Conservation (phyloP, 192 early-diverging fungal genomes). For the Backusella tarrabulga region DNA sequence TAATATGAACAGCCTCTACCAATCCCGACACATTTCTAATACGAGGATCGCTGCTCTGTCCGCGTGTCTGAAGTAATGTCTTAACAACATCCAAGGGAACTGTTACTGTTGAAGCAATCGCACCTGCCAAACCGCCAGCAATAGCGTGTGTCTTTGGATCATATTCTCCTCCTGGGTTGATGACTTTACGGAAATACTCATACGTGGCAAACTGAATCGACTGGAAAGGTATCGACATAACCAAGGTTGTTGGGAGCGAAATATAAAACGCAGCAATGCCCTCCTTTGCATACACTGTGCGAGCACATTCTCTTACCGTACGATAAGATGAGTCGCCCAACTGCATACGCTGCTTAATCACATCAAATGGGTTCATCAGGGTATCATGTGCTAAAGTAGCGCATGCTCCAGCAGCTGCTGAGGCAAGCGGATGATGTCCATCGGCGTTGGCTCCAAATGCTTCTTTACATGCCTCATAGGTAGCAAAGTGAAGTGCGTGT, state of each 20-base stretch:
- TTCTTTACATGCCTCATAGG: slow-evolving; percentile 89
- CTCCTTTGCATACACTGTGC: slow-evolving; percentile 67
- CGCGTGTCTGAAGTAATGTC: slow-evolving; percentile 90
- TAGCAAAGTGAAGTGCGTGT: slow-evolving; percentile 93
- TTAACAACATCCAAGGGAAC: slow-evolving; percentile 94
- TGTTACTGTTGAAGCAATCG: slow-evolving; percentile 79
- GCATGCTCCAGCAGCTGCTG: slow-evolving; percentile 82
- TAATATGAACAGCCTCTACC: slow-evolving; percentile 64
- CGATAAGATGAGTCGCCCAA: slow-evolving; percentile 69
- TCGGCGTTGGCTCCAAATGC: slow-evolving; percentile 56
- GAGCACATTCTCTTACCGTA: slow-evolving; percentile 68
- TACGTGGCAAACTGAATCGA: slow-evolving; percentile 91
- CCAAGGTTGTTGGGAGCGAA: slow-evolving; percentile 90
- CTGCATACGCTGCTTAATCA: slow-evolving; percentile 97
- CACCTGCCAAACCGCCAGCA: slow-evolving; percentile 88
- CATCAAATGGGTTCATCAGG: slow-evolving; percentile 96
- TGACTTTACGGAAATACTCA: slow-evolving; percentile 78
- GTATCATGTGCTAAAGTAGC: slow-evolving; percentile 87
- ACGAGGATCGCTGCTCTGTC: slow-evolving; percentile 62
- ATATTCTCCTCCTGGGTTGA: slow-evolving; percentile 81
- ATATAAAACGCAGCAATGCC: slow-evolving; percentile 88
- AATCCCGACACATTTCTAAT: slow-evolving; percentile 74
- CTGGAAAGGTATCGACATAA: slow-evolving; percentile 96
- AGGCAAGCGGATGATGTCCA: slow-evolving; percentile 59
- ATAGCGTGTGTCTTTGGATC: slow-evolving; percentile 84